A percentile compares a stretch with the other conserved stretches of the same genome.
phyloP scores from a whole-genome alignment of 192 early-diverging fungal species.

The Kickxella alabastrina region DNA sequence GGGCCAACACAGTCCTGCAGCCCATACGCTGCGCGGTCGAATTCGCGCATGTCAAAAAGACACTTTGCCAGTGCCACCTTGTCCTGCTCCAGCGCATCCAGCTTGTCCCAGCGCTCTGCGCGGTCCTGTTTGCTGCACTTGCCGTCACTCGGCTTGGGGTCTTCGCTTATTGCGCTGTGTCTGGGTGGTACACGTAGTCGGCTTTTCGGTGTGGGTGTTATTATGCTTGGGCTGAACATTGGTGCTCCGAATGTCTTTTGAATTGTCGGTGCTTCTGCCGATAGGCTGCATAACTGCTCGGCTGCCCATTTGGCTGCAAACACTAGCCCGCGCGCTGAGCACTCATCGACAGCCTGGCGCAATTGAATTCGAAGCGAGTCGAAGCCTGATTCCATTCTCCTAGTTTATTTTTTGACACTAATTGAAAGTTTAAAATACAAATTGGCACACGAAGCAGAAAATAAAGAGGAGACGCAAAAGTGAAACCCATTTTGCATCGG shows the following conservation, averaged over 20 bases:
- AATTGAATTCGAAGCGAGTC: constrained; percentile 39
- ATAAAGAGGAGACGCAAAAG: no score
- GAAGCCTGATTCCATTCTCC: constrained; percentile 23
- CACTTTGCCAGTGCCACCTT: constrained; percentile 61
- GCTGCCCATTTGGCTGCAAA: constrained; percentile 72
- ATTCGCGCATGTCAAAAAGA: constrained; percentile 71
- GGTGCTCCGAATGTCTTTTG: not conserved
- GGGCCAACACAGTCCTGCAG: constrained; percentile 52
- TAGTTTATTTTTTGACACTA: no score
- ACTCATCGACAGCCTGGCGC: constrained; percentile 59
- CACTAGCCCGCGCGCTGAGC: constrained; percentile 65
- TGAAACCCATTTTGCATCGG: no score
- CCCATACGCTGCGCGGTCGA: constrained; percentile 57
- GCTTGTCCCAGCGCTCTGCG: constrained; percentile 8
- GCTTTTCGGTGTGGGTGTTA: constrained; percentile 17
- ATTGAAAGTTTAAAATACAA: no score
- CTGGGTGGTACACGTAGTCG: constrained; percentile 13
- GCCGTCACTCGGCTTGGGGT: not conserved
- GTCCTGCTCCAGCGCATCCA: constrained; percentile 25
- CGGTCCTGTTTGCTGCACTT: constrained; percentile 2
- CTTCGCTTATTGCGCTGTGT: constrained; percentile 1
- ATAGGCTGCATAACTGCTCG: constrained; percentile 43
- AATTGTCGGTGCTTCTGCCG: constrained; percentile 1
- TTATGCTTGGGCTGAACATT: constrained; percentile 1
- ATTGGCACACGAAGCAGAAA: no score